A percentile compares a stretch with the other conserved stretches of the same genome.
Conservation (phyloP, 306 rosid genomes). For the Cicer chorassanicum region DNA sequence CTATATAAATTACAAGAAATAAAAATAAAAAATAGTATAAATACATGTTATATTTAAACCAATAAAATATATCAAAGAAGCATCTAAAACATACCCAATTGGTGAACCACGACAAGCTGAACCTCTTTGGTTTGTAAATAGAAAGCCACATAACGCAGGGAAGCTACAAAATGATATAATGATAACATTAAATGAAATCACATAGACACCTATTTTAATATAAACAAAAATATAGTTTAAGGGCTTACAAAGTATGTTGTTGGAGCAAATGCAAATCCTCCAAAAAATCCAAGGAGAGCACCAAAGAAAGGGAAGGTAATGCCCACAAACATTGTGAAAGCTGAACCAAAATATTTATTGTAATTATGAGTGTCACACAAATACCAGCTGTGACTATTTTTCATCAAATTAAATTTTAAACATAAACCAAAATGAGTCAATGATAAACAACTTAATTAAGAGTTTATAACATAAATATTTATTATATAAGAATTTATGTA, state of each 20-base stretch:
- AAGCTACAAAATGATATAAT: slow-evolving; percentile 51
- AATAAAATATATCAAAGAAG: background rate
- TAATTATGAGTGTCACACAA: no score
- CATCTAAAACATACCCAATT: slow-evolving; percentile 72
- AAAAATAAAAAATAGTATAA: no score
- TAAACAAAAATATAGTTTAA: background rate
- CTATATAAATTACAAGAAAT: no score
- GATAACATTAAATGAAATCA: slow-evolving; percentile 10
- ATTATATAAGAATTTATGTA: no score
- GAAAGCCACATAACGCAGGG: slow-evolving; percentile 78
- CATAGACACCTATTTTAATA: background rate
- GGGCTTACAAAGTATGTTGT: slow-evolving; percentile 70
- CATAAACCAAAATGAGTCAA: no score
- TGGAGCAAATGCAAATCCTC: slow-evolving; percentile 86
- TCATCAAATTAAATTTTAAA: no score
- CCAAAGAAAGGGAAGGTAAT: slow-evolving; percentile 79
- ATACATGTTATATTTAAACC: no score
- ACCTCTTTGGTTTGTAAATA: slow-evolving; percentile 25
- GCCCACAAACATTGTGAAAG: slow-evolving; percentile 70
- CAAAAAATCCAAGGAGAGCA: slow-evolving; percentile 67
- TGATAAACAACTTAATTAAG: no score
- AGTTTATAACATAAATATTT: no score
- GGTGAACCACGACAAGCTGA: slow-evolving; percentile 62
- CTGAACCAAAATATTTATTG: slow-evolving; percentile 45
- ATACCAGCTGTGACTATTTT: no score